A percentile compares a stretch with the other conserved stretches of the same genome.
These are phyloP conservation scores for Apophysomyces elegans DNA, from an alignment of 371 early-diverging fungal species.

Conservation along the genomic window DNA sequence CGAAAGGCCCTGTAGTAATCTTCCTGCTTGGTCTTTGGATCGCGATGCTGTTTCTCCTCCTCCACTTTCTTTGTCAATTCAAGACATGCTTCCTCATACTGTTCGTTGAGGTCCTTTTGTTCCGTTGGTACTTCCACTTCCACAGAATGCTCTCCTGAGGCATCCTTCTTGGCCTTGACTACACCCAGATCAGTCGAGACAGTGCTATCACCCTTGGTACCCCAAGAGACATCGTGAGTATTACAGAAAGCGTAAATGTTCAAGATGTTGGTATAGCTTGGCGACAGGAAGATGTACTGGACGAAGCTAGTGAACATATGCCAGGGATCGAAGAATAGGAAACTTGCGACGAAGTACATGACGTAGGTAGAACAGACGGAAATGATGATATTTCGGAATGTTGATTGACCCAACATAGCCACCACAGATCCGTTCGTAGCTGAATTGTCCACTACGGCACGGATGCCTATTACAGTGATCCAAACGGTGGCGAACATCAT, in stretches of 20 bases:
- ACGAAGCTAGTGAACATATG: constrained; percentile 70
- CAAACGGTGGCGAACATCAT: constrained; percentile 63
- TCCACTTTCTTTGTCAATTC: constrained; percentile 52
- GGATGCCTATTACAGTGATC: constrained; percentile 54
- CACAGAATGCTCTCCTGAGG: constrained; percentile 50
- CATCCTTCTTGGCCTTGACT: constrained; percentile 61
- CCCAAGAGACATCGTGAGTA: constrained; percentile 85
- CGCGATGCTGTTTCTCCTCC: constrained; percentile 63
- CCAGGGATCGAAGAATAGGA: constrained; percentile 72
- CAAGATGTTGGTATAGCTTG: constrained; percentile 65
- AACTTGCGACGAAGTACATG: constrained; percentile 65
- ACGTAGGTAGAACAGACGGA: constrained; percentile 70
- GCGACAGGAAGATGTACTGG: constrained; percentile 66
- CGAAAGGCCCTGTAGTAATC: constrained; percentile 90
- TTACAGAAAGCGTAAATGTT: constrained; percentile 76
- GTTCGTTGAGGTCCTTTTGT: constrained; percentile 74
- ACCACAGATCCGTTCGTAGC: constrained; percentile 21
- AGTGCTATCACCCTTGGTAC: constrained; percentile 88
- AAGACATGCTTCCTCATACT: constrained; percentile 75
- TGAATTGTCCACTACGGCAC: constrained; percentile 33
- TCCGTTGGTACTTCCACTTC: constrained; percentile 76
- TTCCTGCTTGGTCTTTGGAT: constrained; percentile 78
- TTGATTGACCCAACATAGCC: constrained; percentile 36
- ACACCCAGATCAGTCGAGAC: constrained; percentile 65
- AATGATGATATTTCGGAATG: constrained; percentile 63